These are phyloP conservation scores for Rhynchospora breviuscula DNA, from an alignment of 176 grass and related monocot genomes.

Conservation along the genomic window DNA sequence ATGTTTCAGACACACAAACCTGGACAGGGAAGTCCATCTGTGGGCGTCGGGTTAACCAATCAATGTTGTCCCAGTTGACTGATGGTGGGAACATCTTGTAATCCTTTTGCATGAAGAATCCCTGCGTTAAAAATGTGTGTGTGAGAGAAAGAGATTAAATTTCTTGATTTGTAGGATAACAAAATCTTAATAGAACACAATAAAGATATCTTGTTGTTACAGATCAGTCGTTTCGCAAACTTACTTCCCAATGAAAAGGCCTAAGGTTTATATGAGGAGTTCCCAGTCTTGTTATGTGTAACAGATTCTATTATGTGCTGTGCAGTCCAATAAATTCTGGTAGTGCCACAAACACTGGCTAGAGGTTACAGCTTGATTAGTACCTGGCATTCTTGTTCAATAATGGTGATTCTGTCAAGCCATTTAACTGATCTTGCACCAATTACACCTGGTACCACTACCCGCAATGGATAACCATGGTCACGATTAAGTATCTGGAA, in stretches of 20 bases:
- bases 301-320: not conserved
- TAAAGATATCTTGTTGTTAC: not conserved
- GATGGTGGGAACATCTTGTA: constrained; percentile 95
- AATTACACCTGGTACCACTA: constrained; percentile 73
- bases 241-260: not conserved
- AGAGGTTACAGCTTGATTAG: constrained; percentile 8
- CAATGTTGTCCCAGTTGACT: constrained; percentile 84
- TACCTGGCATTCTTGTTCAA: constrained; percentile 81
- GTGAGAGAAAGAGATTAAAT: constrained; percentile 24
- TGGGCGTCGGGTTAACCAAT: constrained; percentile 71
- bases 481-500: constrained; percentile 63
- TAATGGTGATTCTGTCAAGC: constrained; percentile 74
- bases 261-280: not conserved
- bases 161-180: not conserved
- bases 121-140: constrained; percentile 38
- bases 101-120: constrained; percentile 86
- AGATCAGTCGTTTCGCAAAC: not conserved
- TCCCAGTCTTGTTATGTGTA: not conserved
- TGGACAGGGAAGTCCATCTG: constrained; percentile 96
- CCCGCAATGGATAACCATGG: constrained; percentile 78
- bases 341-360: not conserved
- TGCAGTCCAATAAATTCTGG: not conserved
- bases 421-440: constrained; percentile 88
- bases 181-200: not conserved
- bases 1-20: constrained; percentile 32